Percentiles rank a stretch among this genome's conserved stretches.
phyloP scores from a whole-genome alignment of 768 basidiomycete species.

The Kwoniella newhampshirensis region DNA sequence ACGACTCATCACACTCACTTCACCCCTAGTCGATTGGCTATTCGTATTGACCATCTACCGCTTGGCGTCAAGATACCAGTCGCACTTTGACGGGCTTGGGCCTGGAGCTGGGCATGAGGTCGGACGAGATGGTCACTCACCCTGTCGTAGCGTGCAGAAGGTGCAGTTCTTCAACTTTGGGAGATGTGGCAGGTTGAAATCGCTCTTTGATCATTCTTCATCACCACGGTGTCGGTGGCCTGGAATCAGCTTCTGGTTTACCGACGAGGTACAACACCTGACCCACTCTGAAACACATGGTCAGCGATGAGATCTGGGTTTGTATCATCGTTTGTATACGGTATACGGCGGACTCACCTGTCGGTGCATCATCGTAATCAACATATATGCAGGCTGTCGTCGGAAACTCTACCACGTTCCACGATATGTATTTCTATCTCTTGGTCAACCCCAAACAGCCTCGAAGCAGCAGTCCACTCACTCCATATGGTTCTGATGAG shows the following conservation, averaged over 20 bases:
- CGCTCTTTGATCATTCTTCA: conserved; percentile 35
- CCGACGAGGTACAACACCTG: too few species aligned
- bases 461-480: not conserved
- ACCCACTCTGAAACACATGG: too few species aligned
- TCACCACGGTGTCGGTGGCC: not conserved
- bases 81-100: too few species aligned
- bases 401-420: conserved; percentile 37
- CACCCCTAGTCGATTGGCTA: conserved; percentile 36
- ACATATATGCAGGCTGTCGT: conserved; percentile 35
- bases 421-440: conserved; percentile 35
- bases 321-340: too few species aligned
- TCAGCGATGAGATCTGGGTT: too few species aligned
- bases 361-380: conserved; percentile 33
- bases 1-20: conserved; percentile 29
- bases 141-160: conserved; percentile 27
- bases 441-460: not conserved
- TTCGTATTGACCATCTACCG: conserved; percentile 30
- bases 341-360: conserved; percentile 17
- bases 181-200: conserved; percentile 35
- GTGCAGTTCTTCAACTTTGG: conserved; percentile 35
- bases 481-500: conserved; percentile 38
- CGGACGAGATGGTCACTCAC: too few species aligned
- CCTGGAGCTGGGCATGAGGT: too few species aligned
- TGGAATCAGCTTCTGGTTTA: not conserved
- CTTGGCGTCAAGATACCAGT: too few species aligned